Conservation (phyloP, 2,329 filamentous ascomycete species). For the Colletotrichum sp. region DNA sequence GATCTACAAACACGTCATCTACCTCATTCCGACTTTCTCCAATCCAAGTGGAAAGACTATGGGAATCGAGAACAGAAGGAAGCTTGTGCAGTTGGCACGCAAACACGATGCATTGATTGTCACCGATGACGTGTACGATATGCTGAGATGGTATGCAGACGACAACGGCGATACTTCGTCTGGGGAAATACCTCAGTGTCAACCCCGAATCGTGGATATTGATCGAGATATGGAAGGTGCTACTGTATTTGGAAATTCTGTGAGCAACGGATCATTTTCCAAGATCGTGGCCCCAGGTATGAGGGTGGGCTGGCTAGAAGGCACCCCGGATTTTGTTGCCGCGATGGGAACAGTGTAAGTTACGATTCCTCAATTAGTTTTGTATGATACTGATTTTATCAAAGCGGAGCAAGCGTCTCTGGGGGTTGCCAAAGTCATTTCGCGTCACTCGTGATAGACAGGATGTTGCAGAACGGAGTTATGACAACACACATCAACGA, state of each 20-base stretch:
- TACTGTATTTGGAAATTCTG: slow-evolving; percentile 77
- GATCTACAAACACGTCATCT: slow-evolving; percentile 85
- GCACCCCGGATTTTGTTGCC: slow-evolving; percentile 56
- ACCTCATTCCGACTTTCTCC: slow-evolving; percentile 84
- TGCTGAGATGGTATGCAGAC: slow-evolving; percentile 74
- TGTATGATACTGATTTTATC: slow-evolving; percentile 33
- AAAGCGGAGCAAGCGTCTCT: slow-evolving; percentile 57
- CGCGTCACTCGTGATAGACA: background rate
- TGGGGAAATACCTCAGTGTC: slow-evolving; percentile 45
- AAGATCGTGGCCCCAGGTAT: slow-evolving; percentile 84
- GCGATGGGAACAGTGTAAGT: slow-evolving; percentile 58
- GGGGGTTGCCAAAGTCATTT: background rate
- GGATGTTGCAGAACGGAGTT: slow-evolving; percentile 48
- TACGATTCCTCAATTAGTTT: slow-evolving; percentile 21
- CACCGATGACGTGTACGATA: slow-evolving; percentile 92
- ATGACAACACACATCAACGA: slow-evolving; percentile 47
- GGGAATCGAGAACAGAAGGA: slow-evolving; percentile 69
- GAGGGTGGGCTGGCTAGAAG: slow-evolving; percentile 86
- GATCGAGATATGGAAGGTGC: slow-evolving; percentile 55
- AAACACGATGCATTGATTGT: slow-evolving; percentile 81
- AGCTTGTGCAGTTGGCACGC: slow-evolving; percentile 75
- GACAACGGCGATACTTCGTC: background rate
- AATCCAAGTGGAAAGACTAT: slow-evolving; percentile 89
- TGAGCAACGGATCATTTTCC: slow-evolving; percentile 88
- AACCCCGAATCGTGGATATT: slow-evolving; percentile 82